Percentiles rank a stretch among this genome's conserved stretches.
Evolutionary conservation across 345 rosid genomes (phyloP).

Genomic region (Xanthoceras sorbifolium): DNA sequence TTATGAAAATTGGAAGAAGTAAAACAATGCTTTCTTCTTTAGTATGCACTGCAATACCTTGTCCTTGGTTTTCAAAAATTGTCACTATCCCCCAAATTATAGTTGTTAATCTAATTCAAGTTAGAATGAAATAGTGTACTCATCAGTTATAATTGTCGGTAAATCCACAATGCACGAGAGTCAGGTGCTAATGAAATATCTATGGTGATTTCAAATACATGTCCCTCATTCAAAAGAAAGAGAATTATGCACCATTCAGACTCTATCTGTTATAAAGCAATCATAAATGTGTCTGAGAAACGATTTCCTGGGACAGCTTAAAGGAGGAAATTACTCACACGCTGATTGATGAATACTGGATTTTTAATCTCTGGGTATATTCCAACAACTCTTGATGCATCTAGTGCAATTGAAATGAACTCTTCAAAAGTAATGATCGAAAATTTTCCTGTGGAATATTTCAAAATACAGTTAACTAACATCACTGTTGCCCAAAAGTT

Average conservation of each 20-base stretch:
- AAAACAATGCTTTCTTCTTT: background rate
- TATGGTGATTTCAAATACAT: background rate
- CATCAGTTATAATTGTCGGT: background rate
- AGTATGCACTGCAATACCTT: background rate
- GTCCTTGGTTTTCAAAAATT: background rate
- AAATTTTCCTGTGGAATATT: slow-evolving; percentile 65
- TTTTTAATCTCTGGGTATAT: slow-evolving; percentile 97
- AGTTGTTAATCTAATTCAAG: background rate
- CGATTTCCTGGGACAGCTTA: background rate
- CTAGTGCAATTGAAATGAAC: slow-evolving; percentile 80
- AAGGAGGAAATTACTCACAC: slow-evolving; percentile 43
- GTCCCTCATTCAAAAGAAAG: background rate
- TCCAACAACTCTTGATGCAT: slow-evolving; percentile 87
- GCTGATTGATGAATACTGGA: slow-evolving; percentile 85
- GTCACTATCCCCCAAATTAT: background rate
- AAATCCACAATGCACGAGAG: background rate
- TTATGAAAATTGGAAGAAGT: background rate
- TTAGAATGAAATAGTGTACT: background rate
- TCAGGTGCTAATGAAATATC: background rate
- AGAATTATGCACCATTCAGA: background rate
- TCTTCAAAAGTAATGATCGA: slow-evolving; percentile 82
- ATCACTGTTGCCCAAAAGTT: background rate
- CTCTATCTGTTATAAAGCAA: slow-evolving; percentile 4
- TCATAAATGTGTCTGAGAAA: background rate
- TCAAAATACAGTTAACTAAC: background rate